Evolutionary conservation across 495 filamentous ascomycete genomes (phyloP), one percentile per base, ranked within the genome.

Genomic region (Penicillium mononematosum): DNA sequence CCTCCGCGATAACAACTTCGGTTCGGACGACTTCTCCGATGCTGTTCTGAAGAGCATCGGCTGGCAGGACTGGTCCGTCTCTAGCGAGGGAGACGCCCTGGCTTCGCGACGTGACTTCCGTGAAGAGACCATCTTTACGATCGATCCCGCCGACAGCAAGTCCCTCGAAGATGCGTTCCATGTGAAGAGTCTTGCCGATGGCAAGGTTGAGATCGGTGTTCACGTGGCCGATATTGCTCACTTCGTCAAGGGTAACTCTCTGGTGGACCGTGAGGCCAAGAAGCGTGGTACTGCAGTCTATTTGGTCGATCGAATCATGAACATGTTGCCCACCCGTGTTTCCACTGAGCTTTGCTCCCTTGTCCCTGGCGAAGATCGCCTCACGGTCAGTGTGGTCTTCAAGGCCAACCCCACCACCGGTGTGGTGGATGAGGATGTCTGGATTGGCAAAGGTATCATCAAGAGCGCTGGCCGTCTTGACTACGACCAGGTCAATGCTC

Each of bases 211-310:
- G 70, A 87, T 98, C 60, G 95, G 94, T 75, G 83, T 98, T 52
- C 94, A 98, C 77, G 90, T 98, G 63, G 85, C 92, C 27, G 94
- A 98, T 75, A 90, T 96, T 58, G 89, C 94, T 44, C 91, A 98
- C 71, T 98, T 98, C 58, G 90, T 98, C 68, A 98, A 98, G 78
- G 79, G 85, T 36, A 96, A 95, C 78, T 96, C 94, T 20, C 82
- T 98, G 48, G 93, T 97, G 32, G 94, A 98, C 67, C 88, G 94
- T 43, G 94, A 98, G 75, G 94, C 94, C 1, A 96, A 95, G 83
- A 98, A 98, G 79, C 88, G 94, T 31, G 95, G 93, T 55, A 98
- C 94, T 50, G 92, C 90, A 36, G 94, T 98, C 16, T 92, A 98
- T 62, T 77, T 98, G 50, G 87, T 96, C 72, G 92, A 96, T 74